phyloP scores from a whole-genome alignment of 2,329 filamentous ascomycete species.

The Emmonsia crescens region DNA sequence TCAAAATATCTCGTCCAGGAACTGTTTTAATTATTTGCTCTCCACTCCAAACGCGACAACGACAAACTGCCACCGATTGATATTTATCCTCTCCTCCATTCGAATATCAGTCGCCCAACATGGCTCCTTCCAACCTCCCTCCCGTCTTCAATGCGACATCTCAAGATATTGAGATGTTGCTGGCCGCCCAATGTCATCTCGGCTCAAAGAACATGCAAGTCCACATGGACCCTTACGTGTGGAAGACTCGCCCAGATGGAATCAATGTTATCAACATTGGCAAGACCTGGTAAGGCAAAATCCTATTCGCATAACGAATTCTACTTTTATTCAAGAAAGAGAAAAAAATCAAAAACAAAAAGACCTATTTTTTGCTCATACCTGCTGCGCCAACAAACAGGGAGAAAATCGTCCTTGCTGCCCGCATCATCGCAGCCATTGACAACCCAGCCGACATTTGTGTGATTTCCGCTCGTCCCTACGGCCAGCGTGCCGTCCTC shows the following conservation, averaged over 20 bases:
- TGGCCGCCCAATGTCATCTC: constrained; percentile 91
- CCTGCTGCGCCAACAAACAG: constrained; percentile 37
- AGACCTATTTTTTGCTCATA: constrained; percentile 7
- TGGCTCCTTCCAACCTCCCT: constrained; percentile 92
- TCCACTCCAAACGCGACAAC: constrained; percentile 16
- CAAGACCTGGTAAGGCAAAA: constrained; percentile 85
- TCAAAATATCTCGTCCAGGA: constrained; percentile 5
- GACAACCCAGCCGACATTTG: constrained; percentile 99
- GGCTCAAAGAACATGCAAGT: constrained; percentile 99
- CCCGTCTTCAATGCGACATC: constrained; percentile 92
- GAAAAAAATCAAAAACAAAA: not conserved
- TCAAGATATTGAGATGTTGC: constrained; percentile 99
- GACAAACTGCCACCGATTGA: constrained; percentile 36
- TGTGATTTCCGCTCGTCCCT: constrained; percentile 98
- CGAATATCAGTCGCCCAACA: constrained; percentile 55
- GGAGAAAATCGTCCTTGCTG: constrained; percentile 99
- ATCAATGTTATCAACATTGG: constrained; percentile 99
- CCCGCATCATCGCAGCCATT: constrained; percentile 95
- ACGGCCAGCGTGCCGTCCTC: constrained; percentile 97
- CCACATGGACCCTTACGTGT: constrained; percentile 99
- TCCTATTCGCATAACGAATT: not conserved
- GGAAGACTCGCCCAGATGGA: constrained; percentile 98
- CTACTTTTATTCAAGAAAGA: not conserved
- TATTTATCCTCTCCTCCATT: constrained; percentile 28
- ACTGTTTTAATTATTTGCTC: constrained; percentile 13